Base-by-base conservation (phyloP, 129 eudicot species). In the Tagetes patula region DNA sequence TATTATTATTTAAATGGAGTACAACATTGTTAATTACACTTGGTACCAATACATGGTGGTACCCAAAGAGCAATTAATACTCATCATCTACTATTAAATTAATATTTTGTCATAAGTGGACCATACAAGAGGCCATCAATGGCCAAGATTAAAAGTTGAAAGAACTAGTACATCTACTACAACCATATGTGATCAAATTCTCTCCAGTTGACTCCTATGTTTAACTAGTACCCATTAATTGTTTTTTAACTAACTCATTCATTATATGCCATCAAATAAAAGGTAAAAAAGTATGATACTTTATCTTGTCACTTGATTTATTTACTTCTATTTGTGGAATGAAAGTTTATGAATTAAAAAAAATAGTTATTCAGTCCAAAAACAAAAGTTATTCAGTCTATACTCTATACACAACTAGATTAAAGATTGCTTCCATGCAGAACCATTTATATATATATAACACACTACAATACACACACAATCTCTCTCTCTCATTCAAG, bases 351-450 rank as follows among this genome's bases (percentile, higher is more conserved):
- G 67, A 70, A 54, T 52, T 69, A 67, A 69, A 53, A 46, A 39
- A 38, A 20, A 20, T 20, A 40, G 83, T 84, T 76, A 80, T 70
- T 84, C 88, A 81, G 86, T 75, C 86, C 27, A 20, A 20, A 20
- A 20, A 20, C 27, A 20, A 20, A 38, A 40, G 83, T 84, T 76
- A 80, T 70, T 84, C 88, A 81, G 86, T 75, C 86, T 81, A 88
- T 72, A 82, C 83, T 72, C 86, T 81, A 83, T 69, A 82, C 83
- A 79, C 27, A 62, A 55, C 41, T 76, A 76, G 74, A 46, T 38
- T 78, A 63, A 74, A 72, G 81, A 42, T 78, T 81, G 77, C 84
- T 67, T 75, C 81, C 65, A 63, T 61, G 70, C 77, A 62, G 39
- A 78, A 76, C 34, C 36, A 61, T 34, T 20, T 30, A 8, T 30